These are phyloP conservation scores for Phytophthora cajani DNA, from an alignment of 352 stramenopile genomes.

Conservation along the genomic window DNA sequence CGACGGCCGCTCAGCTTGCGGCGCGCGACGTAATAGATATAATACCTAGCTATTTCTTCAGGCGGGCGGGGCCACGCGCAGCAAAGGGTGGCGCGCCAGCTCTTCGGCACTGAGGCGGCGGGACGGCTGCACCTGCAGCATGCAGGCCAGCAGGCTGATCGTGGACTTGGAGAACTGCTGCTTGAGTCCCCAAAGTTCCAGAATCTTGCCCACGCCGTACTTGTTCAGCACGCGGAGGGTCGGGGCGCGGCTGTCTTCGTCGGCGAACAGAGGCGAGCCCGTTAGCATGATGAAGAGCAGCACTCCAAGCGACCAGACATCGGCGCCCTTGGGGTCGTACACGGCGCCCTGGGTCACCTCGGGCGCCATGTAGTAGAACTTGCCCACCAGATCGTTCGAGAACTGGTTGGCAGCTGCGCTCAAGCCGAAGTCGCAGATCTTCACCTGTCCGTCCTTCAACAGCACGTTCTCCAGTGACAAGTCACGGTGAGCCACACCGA, in stretches of 20 bases:
- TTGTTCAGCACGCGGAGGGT: constrained; percentile 57
- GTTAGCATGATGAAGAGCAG: constrained; percentile 80
- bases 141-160: constrained; percentile 44
- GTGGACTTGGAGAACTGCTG: constrained; percentile 35
- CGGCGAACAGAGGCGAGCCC: constrained; percentile 52
- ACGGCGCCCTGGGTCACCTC: constrained; percentile 45
- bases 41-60: constrained; percentile 17
- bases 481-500: constrained; percentile 62
- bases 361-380: constrained; percentile 81
- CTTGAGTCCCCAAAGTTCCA: constrained; percentile 67
- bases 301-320: constrained; percentile 74
- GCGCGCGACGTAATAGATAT: constrained; percentile 15
- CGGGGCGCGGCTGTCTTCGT: constrained; percentile 46
- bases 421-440: constrained; percentile 77
- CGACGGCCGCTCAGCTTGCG: not conserved
- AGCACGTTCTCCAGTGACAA: constrained; percentile 72
- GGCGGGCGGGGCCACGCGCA: constrained; percentile 19
- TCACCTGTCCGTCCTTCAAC: constrained; percentile 46
- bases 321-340: constrained; percentile 60
- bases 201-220: constrained; percentile 59
- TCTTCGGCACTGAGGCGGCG: constrained; percentile 44
- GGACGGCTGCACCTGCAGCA: constrained; percentile 59
- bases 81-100: constrained; percentile 33
- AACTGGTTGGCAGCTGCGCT: constrained; percentile 47
- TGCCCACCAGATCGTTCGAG: constrained; percentile 58